Base-by-base conservation (phyloP, 106 monocot genomes). In the Iris macrosiphon region DNA sequence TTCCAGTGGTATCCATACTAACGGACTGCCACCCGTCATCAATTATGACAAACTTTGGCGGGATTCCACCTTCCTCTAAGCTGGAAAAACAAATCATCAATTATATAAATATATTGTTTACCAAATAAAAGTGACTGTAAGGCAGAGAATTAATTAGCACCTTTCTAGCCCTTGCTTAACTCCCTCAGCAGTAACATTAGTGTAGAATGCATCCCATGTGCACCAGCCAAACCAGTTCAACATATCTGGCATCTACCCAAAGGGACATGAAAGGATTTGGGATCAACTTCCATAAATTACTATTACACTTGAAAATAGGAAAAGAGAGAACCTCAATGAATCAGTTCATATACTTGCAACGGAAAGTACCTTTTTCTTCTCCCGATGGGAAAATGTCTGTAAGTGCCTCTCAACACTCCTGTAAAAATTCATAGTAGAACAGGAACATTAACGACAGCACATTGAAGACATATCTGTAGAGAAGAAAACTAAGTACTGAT, bases 181-280 rank as follows among this genome's bases (percentile, higher is more conserved):
- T 23, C 88, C 88, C 24, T 82, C 62, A 0, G 88, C 61, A 28
- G 78, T 82, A 14, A 88, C 88, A 47, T 79, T 20, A 13, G 82
- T 88, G 50, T 88, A 88, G 52, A 88, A 88, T 54, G 88, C 88
- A 72, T 88, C 88, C 88, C 88, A 88, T 48, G 88, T 88, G 52
- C 88, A 88, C 88, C 88, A 88, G 19, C 88, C 88, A 66, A 88
- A 88, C 88, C 88, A 88, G 65, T 88, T 72, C 31, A 88, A 21
- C 69, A 83, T 64, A 32, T 72, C 75, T 19, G 82, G 87, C 78
- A 78, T 62, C 87, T 82, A 65, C 49, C n/a, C 53, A 6, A 61
- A 19, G 13, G 69, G 43, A 14, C 5, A 50, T 18, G 7, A 16
- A 26, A 62, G 1, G 19, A n/a, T 14, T 26, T 6, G 31, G 27